phyloP scores from a whole-genome alignment of 345 rosid species.

The Litchi chinensis region DNA sequence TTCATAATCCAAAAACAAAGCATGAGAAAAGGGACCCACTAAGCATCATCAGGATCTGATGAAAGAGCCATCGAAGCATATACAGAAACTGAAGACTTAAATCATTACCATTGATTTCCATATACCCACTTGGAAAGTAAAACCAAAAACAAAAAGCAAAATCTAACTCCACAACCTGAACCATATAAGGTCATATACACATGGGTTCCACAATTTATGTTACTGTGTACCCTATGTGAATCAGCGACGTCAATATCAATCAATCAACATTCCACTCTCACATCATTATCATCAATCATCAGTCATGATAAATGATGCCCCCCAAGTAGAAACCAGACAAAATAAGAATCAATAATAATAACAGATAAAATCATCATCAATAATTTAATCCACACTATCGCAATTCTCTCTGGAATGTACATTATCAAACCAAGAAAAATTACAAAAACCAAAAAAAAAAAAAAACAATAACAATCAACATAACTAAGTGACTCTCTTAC shows the following conservation, averaged over 20 bases:
- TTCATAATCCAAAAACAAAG: neutral
- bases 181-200: neutral
- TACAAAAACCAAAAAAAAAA: neutral
- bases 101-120: conserved; percentile 26
- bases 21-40: conserved; percentile 15
- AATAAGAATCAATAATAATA: conserved; percentile 10
- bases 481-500: conserved; percentile 21
- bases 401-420: conserved; percentile 24
- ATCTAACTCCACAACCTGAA: neutral
- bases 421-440: conserved; percentile 20
- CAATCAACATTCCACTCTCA: conserved; percentile 23
- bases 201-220: neutral
- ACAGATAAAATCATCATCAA: neutral
- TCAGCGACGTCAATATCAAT: conserved; percentile 14
- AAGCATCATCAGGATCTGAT: conserved; percentile 19
- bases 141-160: neutral
- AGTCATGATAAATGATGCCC: neutral
- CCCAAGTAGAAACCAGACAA: conserved; percentile 12
- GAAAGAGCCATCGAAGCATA: conserved; percentile 17
- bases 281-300: conserved; percentile 13
- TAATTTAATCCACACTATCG: conserved; percentile 3
- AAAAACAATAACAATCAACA: conserved; percentile 22
- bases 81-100: neutral
- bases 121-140: conserved; percentile 7
- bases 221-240: neutral